phyloP scores from a whole-genome alignment of 1,284 basidiomycete species.

The Rhodotorula sp. region DNA sequence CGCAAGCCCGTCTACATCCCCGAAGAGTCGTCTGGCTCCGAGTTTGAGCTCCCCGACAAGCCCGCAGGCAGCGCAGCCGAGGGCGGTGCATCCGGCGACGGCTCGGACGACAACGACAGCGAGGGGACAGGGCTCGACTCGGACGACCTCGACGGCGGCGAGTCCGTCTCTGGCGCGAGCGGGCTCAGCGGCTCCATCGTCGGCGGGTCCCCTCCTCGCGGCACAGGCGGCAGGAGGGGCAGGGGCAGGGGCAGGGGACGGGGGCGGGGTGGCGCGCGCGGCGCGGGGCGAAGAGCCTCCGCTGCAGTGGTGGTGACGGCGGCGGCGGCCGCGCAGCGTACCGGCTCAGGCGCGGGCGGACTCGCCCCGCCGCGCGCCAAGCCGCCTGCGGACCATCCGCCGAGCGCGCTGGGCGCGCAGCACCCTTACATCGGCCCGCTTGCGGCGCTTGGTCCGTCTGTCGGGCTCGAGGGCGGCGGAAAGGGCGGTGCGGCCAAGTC shows the following conservation, averaged over 20 bases:
- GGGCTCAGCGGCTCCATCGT: conserved; percentile 1
- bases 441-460: background rate
- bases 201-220: background rate
- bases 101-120: conserved; percentile 1
- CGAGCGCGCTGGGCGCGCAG: background rate
- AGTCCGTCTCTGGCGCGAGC: background rate
- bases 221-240: background rate
- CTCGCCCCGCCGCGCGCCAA: background rate
- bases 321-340: background rate
- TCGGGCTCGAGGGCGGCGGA: background rate
- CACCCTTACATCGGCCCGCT: conserved; percentile 7
- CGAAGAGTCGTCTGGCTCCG: conserved; percentile 7
- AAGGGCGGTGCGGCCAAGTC: background rate
- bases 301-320: background rate
- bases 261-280: background rate
- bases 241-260: background rate
- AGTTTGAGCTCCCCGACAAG: conserved; percentile 6
- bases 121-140: background rate
- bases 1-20: conserved; percentile 19
- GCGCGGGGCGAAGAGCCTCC: background rate
- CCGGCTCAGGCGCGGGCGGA: no score
- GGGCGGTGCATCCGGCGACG: background rate
- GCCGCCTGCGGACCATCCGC: background rate
- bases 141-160: conserved; percentile 6
- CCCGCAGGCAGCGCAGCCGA: background rate